Conservation (phyloP, 2,329 filamentous ascomycete species). For the Apiospora sp. region DNA sequence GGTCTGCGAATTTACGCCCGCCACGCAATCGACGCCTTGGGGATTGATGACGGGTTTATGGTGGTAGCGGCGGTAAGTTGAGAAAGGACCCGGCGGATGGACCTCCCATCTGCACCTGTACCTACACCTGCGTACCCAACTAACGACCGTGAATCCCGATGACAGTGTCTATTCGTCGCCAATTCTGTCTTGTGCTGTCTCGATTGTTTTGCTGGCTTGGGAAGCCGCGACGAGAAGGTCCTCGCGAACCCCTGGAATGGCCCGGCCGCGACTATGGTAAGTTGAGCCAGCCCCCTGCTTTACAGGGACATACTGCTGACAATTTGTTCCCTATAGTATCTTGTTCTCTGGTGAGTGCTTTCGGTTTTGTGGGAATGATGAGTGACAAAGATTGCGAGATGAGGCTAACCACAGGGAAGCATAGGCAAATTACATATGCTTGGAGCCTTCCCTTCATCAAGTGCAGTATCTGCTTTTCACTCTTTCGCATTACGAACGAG, state of each 20-base stretch:
- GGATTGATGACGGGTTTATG: neutral
- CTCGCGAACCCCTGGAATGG: neutral
- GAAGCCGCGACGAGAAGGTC: constrained; percentile 5
- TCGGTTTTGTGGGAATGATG: neutral
- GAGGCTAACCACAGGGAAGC: neutral
- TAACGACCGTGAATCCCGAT: neutral
- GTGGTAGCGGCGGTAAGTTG: neutral
- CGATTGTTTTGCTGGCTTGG: neutral
- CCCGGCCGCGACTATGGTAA: neutral
- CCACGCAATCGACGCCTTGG: neutral
- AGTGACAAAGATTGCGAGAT: too few species aligned
- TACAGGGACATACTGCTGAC: neutral
- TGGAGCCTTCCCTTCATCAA: constrained; percentile 24
- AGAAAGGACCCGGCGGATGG: neutral
- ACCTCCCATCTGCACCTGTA: too few species aligned
- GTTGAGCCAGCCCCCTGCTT: neutral
- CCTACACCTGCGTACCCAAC: neutral
- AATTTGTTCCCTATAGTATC: neutral
- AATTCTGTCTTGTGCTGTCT: neutral
- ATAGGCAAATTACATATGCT: constrained; percentile 19
- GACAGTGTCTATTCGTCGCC: neutral
- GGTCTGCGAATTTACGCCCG: neutral
- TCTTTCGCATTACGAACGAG: constrained; percentile 22
- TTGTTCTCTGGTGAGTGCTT: neutral
- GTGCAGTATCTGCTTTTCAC: constrained; percentile 23